A percentile compares a stretch with the other conserved stretches of the same genome.
These are phyloP conservation scores for Hypoxylon sp. DNA, from an alignment of 2,329 filamentous ascomycete genomes.

Conservation along the genomic window DNA sequence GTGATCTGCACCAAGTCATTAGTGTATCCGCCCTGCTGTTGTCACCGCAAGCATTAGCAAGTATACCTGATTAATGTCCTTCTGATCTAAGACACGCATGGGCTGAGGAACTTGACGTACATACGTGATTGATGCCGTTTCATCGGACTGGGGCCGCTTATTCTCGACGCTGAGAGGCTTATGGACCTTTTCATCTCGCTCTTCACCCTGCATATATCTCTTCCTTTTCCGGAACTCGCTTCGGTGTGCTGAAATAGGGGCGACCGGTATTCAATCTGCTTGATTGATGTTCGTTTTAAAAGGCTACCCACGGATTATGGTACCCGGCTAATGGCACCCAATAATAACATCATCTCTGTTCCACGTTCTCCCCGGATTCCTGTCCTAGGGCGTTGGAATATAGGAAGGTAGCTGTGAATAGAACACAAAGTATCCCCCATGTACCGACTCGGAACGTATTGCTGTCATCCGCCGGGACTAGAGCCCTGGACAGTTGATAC, in stretches of 20 bases:
- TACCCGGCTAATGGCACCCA: conserved; percentile 30
- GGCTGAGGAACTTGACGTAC: conserved; percentile 39
- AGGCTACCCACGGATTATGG: conserved; percentile 41
- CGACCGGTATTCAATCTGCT: conserved; percentile 14
- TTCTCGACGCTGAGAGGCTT: conserved; percentile 39
- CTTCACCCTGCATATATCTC: conserved; percentile 31
- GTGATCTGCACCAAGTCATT: conserved; percentile 39
- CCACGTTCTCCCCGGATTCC: conserved; percentile 29
- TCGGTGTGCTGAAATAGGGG: conserved; percentile 25
- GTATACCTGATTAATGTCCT: conserved; percentile 21
- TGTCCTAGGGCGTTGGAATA: conserved; percentile 25
- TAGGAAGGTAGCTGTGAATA: conserved; percentile 24
- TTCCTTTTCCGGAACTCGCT: conserved; percentile 27
- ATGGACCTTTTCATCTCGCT: conserved; percentile 23
- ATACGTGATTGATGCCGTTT: conserved; percentile 29
- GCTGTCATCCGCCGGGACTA: conserved; percentile 27
- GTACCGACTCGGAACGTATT: conserved; percentile 36
- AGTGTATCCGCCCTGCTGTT: conserved; percentile 35
- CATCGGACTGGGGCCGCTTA: conserved; percentile 41
- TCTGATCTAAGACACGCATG: conserved; percentile 41
- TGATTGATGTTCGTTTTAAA: conserved; percentile 35
- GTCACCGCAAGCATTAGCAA: conserved; percentile 28
- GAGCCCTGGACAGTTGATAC: conserved; percentile 23
- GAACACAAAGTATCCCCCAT: conserved; percentile 36
- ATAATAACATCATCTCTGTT: conserved; percentile 37